Evolutionary conservation across 139 green algal species (phyloP), one percentile per base, ranked within the genome.

Genomic region (Chlamydomonas sp.): DNA sequence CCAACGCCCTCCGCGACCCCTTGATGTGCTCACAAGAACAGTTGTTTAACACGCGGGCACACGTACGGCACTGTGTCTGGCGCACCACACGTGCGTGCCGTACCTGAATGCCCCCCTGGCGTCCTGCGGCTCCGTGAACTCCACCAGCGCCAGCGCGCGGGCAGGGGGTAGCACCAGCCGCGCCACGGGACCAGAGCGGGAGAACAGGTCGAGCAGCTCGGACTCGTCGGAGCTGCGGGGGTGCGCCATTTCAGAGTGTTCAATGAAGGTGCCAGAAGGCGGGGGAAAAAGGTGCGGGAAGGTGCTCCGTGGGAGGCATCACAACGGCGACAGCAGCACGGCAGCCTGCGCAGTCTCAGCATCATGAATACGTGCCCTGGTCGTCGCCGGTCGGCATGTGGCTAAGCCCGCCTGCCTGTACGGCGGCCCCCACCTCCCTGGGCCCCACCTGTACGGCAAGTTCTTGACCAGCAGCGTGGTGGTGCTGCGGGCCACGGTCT

Each of bases 401-500:
- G 31, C 31, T 49, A 49, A 49, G 31, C 31, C 31, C 31, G 31
- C 31, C 31, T 49, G 31, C 31, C 31, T 49, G 31, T 49, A 49
- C 31, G 31, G 31, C 31, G 31, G 31, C 31, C 31, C 31, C 31
- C 31, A 49, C 63, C 12, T 3, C 31, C 31, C 31, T 49, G 31
- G 31, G 31, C 31, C 84, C 61, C 67, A 89, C 84, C 16, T 87
- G 90, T 96, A 99, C 0, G 98, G 98, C 93, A 99, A 86, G 90
- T 99, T 99, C 95, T 99, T 99, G 10, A 99, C 93, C 10, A 99
- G 91, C 64, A 99, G 90, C 20, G 90, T 91, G 5, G 77, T 94
- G 77, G 89, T 62, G 76, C 88, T 96, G 79, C 98, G 95, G 12
- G 92, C 85, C 4, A 98, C 94, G 10, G 69, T 6, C 78, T 77